Evolutionary conservation across 345 rosid genomes (phyloP).

Genomic region (Camelina laxa): DNA sequence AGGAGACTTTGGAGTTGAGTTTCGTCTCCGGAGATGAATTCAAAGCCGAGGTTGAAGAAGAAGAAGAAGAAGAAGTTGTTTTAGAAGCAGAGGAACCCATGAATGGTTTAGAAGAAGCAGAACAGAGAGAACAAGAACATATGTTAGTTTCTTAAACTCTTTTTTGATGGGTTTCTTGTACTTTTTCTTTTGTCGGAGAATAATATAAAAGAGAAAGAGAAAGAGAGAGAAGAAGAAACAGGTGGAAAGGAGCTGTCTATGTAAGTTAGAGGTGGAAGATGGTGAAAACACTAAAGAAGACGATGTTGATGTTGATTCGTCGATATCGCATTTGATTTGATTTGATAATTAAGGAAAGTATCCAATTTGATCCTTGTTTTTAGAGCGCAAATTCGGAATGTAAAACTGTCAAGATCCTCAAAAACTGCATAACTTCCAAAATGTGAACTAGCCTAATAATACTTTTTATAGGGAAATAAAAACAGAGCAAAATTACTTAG

Average conservation of each 20-base stretch:
- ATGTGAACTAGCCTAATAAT: constrained; percentile 12
- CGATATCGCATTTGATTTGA: constrained; percentile 6
- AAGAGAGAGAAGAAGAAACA: constrained; percentile 36
- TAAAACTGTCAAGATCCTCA: constrained; percentile 34
- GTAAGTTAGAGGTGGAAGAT: constrained; percentile 50
- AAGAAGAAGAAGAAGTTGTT: constrained; percentile 41
- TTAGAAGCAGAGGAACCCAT: constrained; percentile 85
- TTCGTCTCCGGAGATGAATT: constrained; percentile 39
- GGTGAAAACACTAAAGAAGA: constrained; percentile 40
- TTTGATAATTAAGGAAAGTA: constrained; percentile 19
- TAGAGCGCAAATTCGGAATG: constrained; percentile 25
- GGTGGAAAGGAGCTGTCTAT: constrained; percentile 59
- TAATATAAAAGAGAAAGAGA: constrained; percentile 27
- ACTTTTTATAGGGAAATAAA: background rate
- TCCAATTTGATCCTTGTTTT: constrained; percentile 11
- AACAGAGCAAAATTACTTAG: background rate
- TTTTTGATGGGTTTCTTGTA: constrained; percentile 18
- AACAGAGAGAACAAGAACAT: constrained; percentile 3
- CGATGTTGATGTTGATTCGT: constrained; percentile 33
- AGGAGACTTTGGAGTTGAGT: background rate
- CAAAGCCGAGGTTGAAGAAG: constrained; percentile 26
- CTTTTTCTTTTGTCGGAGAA: constrained; percentile 37
- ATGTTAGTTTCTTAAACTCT: constrained; percentile 17
- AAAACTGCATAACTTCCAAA: constrained; percentile 16
- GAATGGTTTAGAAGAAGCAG: background rate